Percentiles rank a stretch among this genome's conserved stretches.
phyloP scores from a whole-genome alignment of 2,329 filamentous ascomycete genomes.

The Aspergillus thermomutatus region DNA sequence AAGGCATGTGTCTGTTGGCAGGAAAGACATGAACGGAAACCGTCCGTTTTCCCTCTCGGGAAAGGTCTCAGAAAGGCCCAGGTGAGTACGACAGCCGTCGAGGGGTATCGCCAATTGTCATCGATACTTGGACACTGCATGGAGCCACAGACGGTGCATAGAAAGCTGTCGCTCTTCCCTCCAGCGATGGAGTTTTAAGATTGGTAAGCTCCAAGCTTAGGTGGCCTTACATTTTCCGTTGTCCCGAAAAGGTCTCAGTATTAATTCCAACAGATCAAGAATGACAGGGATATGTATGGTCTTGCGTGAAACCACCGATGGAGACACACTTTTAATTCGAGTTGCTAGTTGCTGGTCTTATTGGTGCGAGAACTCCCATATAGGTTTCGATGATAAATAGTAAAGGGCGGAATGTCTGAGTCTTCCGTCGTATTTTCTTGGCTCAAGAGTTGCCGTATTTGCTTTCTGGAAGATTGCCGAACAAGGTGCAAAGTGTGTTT shows the following conservation, averaged over 20 bases:
- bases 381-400: neutral
- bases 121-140: neutral
- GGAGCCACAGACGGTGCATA: neutral
- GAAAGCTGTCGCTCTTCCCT: neutral
- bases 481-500: neutral
- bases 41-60: neutral
- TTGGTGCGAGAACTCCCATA: neutral
- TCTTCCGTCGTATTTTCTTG: neutral
- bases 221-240: neutral
- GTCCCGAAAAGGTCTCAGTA: neutral
- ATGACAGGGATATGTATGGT: neutral
- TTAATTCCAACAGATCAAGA: neutral
- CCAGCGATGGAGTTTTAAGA: no score
- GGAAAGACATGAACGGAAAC: neutral
- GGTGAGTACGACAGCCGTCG: neutral
- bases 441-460: neutral
- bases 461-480: neutral
- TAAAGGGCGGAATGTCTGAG: neutral
- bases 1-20: neutral
- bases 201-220: no score
- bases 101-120: neutral
- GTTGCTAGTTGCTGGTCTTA: neutral
- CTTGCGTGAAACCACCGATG: neutral
- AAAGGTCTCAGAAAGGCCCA: neutral
- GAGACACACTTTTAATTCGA: neutral